Evolutionary conservation across 495 filamentous ascomycete genomes (phyloP), one percentile per base, ranked within the genome.

Genomic region (Daldinia childiae): DNA sequence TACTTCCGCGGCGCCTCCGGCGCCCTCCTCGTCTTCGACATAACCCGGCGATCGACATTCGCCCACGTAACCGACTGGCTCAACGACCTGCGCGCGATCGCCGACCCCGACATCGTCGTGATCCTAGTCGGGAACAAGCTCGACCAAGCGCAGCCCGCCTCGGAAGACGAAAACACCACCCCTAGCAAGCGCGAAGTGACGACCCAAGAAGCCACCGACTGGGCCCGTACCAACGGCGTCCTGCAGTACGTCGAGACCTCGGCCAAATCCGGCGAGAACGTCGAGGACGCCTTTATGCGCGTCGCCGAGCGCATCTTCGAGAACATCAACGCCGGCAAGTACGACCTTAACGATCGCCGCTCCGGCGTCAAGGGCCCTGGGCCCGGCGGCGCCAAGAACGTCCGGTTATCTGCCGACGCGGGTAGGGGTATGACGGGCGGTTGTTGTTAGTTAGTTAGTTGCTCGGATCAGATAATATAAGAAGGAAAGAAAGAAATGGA

Each of bases 1-100:
- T 99, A 99, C 81, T 99, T 99, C 81, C 90, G 95, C 30, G 95
- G 95, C 71, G 93, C 94, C 1, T 92, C 90, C 0, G 95, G 95
- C 48, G 95, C 95, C 6, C 84, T 99, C 3, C 87, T 99, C 21
- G 95, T 99, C 60, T 99, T 97, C 77, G 95, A 99, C 79, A 94
- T 99, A 71, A 91, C 92, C 8, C 87, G 95, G 32, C 88, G 88
- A 9, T 85, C 88, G n/a, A 98, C 94, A 8, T 98, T 98, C 79
- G 77, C 83, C 48, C 92, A 93, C 62, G 95, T 90, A 52, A 93
- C 90, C 5, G 88, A 91, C 79, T 99, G 95, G 95, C 87, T 99
- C 4, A 89, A 93, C 71, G 95, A 99, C 81, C 85, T 99, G 58
- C 88, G 94, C 15, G 90, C 92, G 73, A 97, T 97, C 66, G 95